Evolutionary conservation across 2,329 filamentous ascomycete species (phyloP).

Genomic region (Chaetomium olivaceum): DNA sequence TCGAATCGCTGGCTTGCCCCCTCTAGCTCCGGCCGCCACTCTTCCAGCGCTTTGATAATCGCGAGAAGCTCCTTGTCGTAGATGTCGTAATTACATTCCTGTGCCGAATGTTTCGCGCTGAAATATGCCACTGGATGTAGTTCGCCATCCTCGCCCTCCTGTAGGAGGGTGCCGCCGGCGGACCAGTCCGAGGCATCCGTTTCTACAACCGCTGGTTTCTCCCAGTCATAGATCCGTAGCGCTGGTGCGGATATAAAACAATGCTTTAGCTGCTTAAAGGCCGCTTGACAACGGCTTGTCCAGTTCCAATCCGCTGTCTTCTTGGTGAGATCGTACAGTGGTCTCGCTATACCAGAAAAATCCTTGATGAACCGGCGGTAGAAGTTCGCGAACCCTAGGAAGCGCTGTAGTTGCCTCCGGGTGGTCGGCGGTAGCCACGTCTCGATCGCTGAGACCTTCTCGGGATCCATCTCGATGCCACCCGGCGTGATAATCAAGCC

Average conservation of each 20-base stretch:
- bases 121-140: not conserved
- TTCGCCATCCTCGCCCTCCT: not conserved
- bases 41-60: not conserved
- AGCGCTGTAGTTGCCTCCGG: not conserved
- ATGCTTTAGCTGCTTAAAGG: not conserved
- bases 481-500: not conserved
- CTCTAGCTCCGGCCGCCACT: not conserved
- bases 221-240: not conserved
- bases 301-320: not conserved
- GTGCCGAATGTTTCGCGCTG: not conserved
- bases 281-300: not conserved
- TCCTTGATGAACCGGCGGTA: constrained; percentile 4
- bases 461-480: not conserved
- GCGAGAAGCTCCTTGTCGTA: not conserved
- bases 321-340: not conserved
- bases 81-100: not conserved
- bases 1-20: not conserved
- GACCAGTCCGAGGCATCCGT: constrained; percentile 3
- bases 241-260: not conserved
- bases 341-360: not conserved
- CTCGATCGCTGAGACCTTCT: not conserved
- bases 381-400: constrained; percentile 15
- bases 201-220: not conserved
- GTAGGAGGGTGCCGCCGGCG: not conserved
- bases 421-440: not conserved